Conservation (phyloP, 768 basidiomycete species). For the Boletus bicolor region DNA sequence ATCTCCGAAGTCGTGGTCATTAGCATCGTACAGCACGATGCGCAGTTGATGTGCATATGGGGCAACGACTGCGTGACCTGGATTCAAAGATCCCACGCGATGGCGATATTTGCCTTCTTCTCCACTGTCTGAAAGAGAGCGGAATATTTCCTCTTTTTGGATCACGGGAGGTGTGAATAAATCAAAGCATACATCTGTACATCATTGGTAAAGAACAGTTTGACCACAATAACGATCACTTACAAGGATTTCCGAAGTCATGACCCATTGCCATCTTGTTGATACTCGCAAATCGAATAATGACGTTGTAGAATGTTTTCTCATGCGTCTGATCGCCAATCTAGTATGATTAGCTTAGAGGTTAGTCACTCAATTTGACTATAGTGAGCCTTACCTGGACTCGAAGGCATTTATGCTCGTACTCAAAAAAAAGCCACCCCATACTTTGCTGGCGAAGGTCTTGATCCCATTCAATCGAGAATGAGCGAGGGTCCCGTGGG, state of each 20-base stretch:
- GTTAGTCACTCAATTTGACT: not conserved
- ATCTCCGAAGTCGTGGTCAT: conserved; percentile 32
- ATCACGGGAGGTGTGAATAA: conserved; percentile 61
- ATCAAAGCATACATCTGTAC: conserved; percentile 65
- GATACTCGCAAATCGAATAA: conserved; percentile 56
- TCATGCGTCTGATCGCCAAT: conserved; percentile 58
- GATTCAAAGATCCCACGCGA: conserved; percentile 55
- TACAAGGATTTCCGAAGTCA: conserved; percentile 63
- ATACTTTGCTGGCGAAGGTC: conserved; percentile 44
- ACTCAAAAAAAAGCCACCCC: conserved; percentile 60
- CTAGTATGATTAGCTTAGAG: conserved; percentile 31
- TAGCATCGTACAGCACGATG: conserved; percentile 51
- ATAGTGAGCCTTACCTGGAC: conserved; percentile 45
- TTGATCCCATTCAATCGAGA: conserved; percentile 70
- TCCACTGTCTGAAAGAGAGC: conserved; percentile 38
- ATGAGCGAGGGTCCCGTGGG: conserved; percentile 43
- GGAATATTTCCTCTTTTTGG: conserved; percentile 58
- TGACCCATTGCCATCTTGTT: conserved; percentile 57
- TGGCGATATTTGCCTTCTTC: conserved; percentile 46
- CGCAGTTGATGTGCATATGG: conserved; percentile 73
- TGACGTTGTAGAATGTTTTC: conserved; percentile 46
- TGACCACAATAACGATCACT: conserved; percentile 16
- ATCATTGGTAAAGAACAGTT: conserved; percentile 9
- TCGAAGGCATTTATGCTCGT: conserved; percentile 64
- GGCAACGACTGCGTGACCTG: conserved; percentile 57